Conservation (phyloP, 2,329 filamentous ascomycete species). For the Arthroderma sp. region DNA sequence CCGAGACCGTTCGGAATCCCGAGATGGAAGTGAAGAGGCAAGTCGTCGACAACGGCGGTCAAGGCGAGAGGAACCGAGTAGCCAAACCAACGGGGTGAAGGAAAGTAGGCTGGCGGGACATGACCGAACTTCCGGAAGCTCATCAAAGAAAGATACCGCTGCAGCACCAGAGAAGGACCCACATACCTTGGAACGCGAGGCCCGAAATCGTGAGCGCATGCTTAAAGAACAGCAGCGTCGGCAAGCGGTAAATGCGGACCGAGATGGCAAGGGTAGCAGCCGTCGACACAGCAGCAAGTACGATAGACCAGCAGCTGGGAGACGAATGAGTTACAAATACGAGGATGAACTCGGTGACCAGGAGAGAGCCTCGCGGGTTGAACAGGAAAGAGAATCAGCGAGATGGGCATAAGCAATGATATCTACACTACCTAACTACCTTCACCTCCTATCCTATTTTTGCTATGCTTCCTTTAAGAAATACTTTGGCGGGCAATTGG, state of each 20-base stretch:
- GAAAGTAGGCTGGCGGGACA: conserved; percentile 12
- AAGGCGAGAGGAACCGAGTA: not conserved
- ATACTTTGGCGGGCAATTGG: too few relatives aligned
- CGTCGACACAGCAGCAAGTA: conserved; percentile 23
- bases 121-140: conserved; percentile 1
- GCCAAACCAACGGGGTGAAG: conserved; percentile 25
- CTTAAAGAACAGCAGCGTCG: conserved; percentile 53
- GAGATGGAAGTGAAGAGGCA: conserved; percentile 19
- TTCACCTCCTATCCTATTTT: too few relatives aligned
- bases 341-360: conserved; percentile 33
- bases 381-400: conserved; percentile 27
- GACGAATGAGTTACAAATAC: conserved; percentile 36
- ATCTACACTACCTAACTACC: not conserved
- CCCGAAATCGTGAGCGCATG: conserved; percentile 48
- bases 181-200: conserved; percentile 61
- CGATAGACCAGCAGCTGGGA: conserved; percentile 19
- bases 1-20: conserved; percentile 27
- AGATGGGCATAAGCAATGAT: conserved; percentile 16
- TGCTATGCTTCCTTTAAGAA: too few relatives aligned
- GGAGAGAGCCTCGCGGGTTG: conserved; percentile 22
- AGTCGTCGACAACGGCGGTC: conserved; percentile 26
- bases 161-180: conserved; percentile 44
- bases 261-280: conserved; percentile 18
- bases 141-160: conserved; percentile 7
- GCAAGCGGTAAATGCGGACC: conserved; percentile 36